Base-by-base conservation (phyloP, 768 basidiomycete species). In the Heimioporus sp. region DNA sequence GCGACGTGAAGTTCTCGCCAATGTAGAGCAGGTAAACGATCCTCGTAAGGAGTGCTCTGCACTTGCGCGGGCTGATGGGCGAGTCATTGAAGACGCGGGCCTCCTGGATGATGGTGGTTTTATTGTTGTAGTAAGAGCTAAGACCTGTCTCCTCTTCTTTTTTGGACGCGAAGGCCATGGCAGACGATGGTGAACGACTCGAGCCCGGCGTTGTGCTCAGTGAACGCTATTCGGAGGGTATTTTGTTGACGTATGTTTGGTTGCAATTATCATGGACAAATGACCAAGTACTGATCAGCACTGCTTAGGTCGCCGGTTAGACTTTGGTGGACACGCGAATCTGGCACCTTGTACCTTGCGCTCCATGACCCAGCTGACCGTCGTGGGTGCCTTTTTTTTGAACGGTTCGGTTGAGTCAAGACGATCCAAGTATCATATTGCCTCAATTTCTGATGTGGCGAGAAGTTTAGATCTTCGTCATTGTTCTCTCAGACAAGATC, bases 81-180 rank as follows among this genome's bases (percentile, higher is more conserved):
- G 96, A 97, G 67, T 98, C 96, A 74, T 99, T 98, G 85, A 99
- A 99, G 52, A 94, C 90, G 59, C 97, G 86, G 53, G 97, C 95
- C 71, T 99, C 97, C 71, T 98, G 97, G 60, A 98, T 90, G 59
- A 98, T 89, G 1, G 96, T 97, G 19, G 92, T 95, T 73, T 98
- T 98, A 79, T 98, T 96, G 75, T 92, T 92, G 70, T 92, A 90
- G 72, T 90, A 95, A 47, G 86, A 82, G 77, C 90, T 92, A 62
- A 97, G 83, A 48, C 91, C 87, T 71, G 81, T 85, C 76, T 97
- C 95, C 65, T 98, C 96, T 73, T 98, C 95, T 78, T 95, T 95
- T 79, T 98, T 98, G 60, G 87, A 92, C 64, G 80, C 78, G 73
- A 90, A 86, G 60, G 85, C 80, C 83, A 90, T 82, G 66, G 73